Evolutionary conservation across 2,329 filamentous ascomycete genomes (phyloP).

Genomic region (Gremmenia infestans): DNA sequence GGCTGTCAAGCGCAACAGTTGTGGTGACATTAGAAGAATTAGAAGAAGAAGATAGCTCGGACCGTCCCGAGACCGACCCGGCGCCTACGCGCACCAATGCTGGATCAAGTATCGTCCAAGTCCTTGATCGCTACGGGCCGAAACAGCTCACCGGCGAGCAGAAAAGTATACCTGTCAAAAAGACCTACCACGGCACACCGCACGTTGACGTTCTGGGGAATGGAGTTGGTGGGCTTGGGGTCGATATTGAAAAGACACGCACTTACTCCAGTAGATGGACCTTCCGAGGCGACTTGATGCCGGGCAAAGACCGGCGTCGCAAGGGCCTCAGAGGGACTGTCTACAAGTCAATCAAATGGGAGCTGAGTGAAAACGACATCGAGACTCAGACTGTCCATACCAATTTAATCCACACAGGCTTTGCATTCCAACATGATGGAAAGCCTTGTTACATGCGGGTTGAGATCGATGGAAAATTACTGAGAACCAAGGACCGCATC

Average conservation of each 20-base stretch:
- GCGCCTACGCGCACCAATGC: not conserved
- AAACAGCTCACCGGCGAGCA: constrained; percentile 15
- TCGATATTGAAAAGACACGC: no score
- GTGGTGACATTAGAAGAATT: constrained; percentile 1
- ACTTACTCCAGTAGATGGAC: no score
- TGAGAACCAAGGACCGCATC: no score
- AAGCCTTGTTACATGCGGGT: no score
- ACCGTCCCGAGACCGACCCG: no score
- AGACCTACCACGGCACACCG: constrained; percentile 11
- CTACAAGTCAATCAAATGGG: constrained; percentile 9
- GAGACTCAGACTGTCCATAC: constrained; percentile 2
- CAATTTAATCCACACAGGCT: not conserved
- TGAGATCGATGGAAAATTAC: no score
- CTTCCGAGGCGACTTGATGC: no score
- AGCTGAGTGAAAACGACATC: constrained; percentile 6
- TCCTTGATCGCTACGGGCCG: constrained; percentile 20
- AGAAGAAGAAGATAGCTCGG: no score
- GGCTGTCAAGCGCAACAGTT: constrained; percentile 12
- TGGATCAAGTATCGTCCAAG: constrained; percentile 2
- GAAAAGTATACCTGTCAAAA: constrained; percentile 10
- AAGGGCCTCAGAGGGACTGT: constrained; percentile 12
- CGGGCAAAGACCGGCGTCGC: not conserved
- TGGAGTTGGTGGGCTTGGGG: no score
- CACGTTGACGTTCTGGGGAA: constrained; percentile 14
- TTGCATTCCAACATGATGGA: no score